Evolutionary conservation across 2,329 filamentous ascomycete genomes (phyloP), one percentile per base, ranked within the genome.

Genomic region (Drechslera avenae): DNA sequence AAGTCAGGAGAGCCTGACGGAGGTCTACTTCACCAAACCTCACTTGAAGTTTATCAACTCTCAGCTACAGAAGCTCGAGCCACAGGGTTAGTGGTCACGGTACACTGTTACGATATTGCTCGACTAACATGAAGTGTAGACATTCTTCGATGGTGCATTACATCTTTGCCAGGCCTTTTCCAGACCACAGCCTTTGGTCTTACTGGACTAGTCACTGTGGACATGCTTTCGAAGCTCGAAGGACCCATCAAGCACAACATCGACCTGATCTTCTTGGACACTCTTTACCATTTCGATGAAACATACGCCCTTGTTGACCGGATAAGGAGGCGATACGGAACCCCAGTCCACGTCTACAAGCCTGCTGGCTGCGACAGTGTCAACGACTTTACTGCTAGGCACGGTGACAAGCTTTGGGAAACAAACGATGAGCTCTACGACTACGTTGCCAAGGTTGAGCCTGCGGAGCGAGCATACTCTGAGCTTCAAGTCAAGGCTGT

Each of bases 381-480:
- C 14, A 83, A 83, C 43, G 87, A 96, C 59, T 97, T 99, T 68
- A 88, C 91, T 72, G 79, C 83, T 55, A 87, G 85, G 67, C 91
- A 97, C 71, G 94, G 94, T 68, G 81, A 87, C 71, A 84, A 85
- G 60, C 79, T 97, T 39, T 99, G 92, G 86, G 89, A 96, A 72
- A 84, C 80, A 26, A 88, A 94, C 59, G 83, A 91, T 41, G 90
- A 97, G 68, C 83, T 93, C 68, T 99, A 99, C 77, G 94, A 99
- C 81, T 97, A 90, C 82, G 82, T 94, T 57, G 94, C 92, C 78
- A 99, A 99, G 81, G 94, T 99, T 40, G 94, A 99, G 80, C 94
- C 94, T 13, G 90, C 92, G 47, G 87, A 96, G 77, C 86, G 94
- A 55, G 91, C 94, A 5, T 97, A 97, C 76, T 81, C 86, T 14